phyloP scores from a whole-genome alignment of 108 stramenopile species.

The Skeletonema potamos region DNA sequence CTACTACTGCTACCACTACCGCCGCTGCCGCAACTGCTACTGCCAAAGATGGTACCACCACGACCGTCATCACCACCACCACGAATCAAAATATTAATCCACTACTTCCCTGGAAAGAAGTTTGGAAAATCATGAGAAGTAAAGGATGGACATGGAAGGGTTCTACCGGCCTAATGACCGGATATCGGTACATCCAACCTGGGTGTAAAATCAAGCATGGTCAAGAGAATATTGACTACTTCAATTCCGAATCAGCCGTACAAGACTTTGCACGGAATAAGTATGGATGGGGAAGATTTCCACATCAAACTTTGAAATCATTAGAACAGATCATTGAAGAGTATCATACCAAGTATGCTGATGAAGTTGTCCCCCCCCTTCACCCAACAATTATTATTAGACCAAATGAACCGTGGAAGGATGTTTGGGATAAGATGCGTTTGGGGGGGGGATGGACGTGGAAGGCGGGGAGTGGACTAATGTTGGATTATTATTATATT shows the following conservation, averaged over 20 bases:
- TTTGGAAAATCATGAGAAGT: conserved; percentile 20
- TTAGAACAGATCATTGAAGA: conserved; percentile 11
- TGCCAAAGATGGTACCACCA: too few species aligned
- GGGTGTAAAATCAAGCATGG: conserved; percentile 17
- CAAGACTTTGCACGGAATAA: not conserved
- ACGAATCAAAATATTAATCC: not conserved
- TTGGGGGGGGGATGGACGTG: conserved; percentile 32
- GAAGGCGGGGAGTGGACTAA: conserved; percentile 31
- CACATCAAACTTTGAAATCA: not conserved
- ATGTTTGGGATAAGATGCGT: conserved; percentile 31
- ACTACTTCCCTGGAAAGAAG: conserved; percentile 9
- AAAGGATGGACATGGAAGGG: conserved; percentile 32
- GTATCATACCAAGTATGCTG: not conserved
- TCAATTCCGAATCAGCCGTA: conserved; percentile 17
- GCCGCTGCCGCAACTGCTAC: too few species aligned
- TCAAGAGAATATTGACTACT: conserved; percentile 28
- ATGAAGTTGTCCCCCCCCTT: conserved; percentile 18
- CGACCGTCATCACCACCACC: not conserved
- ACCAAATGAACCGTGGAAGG: conserved; percentile 25
- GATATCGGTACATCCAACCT: conserved; percentile 38
- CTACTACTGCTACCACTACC: not conserved
- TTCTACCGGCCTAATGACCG: conserved; percentile 30
- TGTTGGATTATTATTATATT: conserved; percentile 43
- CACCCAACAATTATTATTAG: not conserved
- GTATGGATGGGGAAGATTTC: conserved; percentile 20